These are phyloP conservation scores for Colletotrichum eremochloae DNA, from an alignment of 2,329 filamentous ascomycete genomes.

Conservation along the genomic window DNA sequence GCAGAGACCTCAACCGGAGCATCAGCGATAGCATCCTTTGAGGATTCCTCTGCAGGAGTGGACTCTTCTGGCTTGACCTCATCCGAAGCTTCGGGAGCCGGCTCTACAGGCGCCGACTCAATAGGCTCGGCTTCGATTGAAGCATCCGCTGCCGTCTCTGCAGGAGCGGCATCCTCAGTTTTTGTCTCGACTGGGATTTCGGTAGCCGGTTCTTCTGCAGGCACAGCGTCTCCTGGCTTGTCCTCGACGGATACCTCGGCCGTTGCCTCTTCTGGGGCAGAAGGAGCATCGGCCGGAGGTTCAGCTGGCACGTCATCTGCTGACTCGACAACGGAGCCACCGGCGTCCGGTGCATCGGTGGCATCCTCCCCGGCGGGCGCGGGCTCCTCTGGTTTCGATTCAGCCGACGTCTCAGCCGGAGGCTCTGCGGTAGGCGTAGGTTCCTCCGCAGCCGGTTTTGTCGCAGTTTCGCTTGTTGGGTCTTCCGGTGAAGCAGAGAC, in stretches of 20 bases:
- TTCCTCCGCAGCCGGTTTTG: conserved; percentile 36
- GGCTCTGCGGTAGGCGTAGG: conserved; percentile 30
- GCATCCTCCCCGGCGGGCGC: background rate
- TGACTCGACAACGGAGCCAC: background rate
- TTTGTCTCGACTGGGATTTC: background rate
- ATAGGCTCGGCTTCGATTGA: background rate
- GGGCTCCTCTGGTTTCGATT: background rate
- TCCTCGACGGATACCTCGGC: background rate
- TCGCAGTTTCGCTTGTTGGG: conserved; percentile 15
- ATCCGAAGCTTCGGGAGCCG: background rate
- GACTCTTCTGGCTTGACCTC: background rate
- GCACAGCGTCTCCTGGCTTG: background rate
- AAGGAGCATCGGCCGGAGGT: background rate
- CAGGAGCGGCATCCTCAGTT: background rate
- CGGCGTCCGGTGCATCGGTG: background rate
- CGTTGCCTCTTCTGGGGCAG: background rate
- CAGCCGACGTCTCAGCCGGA: background rate
- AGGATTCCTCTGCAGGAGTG: background rate
- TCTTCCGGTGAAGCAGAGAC: background rate
- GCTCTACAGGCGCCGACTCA: background rate
- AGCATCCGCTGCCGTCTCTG: background rate
- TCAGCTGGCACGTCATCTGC: background rate
- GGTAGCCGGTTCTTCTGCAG: conserved; percentile 8
- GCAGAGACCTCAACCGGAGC: background rate
- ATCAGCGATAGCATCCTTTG: background rate